Conservation (phyloP, 768 basidiomycete genomes). For the Phaffia tasmanica region DNA sequence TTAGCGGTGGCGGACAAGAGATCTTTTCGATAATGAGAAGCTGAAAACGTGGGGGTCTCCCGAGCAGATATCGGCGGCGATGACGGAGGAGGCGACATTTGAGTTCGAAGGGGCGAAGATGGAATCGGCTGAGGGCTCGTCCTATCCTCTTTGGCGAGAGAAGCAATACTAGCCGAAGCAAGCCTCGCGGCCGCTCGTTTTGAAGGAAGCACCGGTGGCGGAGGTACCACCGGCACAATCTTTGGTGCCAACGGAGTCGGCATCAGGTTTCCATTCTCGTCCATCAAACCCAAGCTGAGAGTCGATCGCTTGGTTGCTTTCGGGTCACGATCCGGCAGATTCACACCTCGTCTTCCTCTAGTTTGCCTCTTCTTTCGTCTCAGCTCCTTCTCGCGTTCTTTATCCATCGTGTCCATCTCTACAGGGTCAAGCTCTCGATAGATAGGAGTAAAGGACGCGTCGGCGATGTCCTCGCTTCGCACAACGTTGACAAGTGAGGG, state of each 20-base stretch:
- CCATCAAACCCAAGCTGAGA: conserved; percentile 54
- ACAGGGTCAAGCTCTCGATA: conserved; percentile 79
- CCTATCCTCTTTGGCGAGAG: conserved; percentile 46
- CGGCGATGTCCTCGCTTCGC: conserved; percentile 59
- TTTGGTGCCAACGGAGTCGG: conserved; percentile 14
- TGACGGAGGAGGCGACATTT: neutral
- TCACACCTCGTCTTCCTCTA: conserved; percentile 65
- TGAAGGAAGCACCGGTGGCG: conserved; percentile 6
- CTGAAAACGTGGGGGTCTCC: neutral
- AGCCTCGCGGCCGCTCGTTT: conserved; percentile 77
- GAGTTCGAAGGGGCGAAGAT: neutral
- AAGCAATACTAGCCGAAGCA: conserved; percentile 71
- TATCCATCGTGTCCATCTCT: conserved; percentile 78
- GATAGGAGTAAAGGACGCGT: conserved; percentile 65
- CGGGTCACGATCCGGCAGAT: conserved; percentile 84
- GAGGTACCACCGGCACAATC: conserved; percentile 2
- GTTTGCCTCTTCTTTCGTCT: conserved; percentile 61
- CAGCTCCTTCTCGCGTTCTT: conserved; percentile 85
- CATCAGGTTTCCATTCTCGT: conserved; percentile 14
- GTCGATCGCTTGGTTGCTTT: conserved; percentile 84
- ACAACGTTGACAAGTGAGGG: conserved; percentile 58
- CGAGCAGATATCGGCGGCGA: conserved; percentile 1
- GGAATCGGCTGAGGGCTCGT: neutral
- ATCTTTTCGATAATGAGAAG: neutral
- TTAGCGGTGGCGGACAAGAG: neutral